A percentile compares a stretch with the other conserved stretches of the same genome.
These are phyloP conservation scores for Phoma herbarum DNA, from an alignment of 2,329 filamentous ascomycete species.

Conservation along the genomic window DNA sequence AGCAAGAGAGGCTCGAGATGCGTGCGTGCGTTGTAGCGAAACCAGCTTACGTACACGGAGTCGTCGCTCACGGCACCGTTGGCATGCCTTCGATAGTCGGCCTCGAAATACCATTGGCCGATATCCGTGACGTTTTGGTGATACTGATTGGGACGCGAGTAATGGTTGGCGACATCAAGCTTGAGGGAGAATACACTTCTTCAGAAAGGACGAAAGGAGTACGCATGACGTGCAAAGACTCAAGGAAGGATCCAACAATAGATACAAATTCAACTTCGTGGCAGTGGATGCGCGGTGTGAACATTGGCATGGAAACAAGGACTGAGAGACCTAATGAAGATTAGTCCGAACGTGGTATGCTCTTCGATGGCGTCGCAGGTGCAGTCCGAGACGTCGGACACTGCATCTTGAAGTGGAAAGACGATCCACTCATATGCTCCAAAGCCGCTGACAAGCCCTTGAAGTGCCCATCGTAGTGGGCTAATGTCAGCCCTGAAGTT, in stretches of 20 bases:
- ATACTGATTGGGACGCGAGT: not conserved
- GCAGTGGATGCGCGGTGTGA: not conserved
- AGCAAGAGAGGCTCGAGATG: not conserved
- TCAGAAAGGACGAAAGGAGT: not conserved
- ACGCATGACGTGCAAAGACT: not conserved
- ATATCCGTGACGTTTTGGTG: not conserved
- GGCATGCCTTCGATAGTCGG: conserved; percentile 32
- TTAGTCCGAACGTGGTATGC: conserved; percentile 10
- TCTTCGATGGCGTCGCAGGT: not conserved
- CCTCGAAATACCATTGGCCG: conserved; percentile 27
- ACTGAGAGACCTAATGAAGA: not conserved
- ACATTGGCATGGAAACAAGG: not conserved
- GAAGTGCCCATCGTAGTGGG: not conserved
- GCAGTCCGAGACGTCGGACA: conserved; percentile 4
- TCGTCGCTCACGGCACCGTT: conserved; percentile 31
- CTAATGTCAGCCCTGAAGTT: not conserved
- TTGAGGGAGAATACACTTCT: not conserved
- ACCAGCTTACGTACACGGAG: conserved; percentile 22
- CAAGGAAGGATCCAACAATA: not conserved
- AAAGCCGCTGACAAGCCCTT: not conserved
- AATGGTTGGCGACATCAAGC: conserved; percentile 3
- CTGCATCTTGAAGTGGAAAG: conserved; percentile 3
- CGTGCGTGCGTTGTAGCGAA: not conserved
- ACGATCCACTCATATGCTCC: not conserved
- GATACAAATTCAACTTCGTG: not conserved